Conservation (phyloP, 2,329 filamentous ascomycete species). For the Fusarium sp. region DNA sequence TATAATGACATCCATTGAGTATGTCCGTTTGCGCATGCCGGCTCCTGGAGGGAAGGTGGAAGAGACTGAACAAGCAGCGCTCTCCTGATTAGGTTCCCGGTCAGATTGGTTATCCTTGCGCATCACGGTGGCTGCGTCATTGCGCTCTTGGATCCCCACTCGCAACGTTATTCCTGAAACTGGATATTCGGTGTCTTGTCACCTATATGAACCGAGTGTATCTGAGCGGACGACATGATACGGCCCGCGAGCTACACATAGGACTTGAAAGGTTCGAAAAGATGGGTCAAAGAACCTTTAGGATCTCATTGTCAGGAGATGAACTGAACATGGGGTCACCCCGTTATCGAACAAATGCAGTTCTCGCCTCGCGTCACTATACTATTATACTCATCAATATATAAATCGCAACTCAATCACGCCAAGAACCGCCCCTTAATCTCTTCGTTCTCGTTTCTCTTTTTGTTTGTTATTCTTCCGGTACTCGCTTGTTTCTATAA, state of each 20-base stretch:
- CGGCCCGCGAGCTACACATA: not conserved
- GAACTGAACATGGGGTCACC: not conserved
- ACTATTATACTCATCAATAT: not conserved
- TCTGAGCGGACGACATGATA: not conserved
- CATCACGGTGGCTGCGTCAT: not conserved
- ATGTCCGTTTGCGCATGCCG: not conserved
- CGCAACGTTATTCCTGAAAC: not conserved
- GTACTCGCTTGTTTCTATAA: not conserved
- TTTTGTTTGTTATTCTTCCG: not conserved
- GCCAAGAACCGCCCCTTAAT: not conserved
- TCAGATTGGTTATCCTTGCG: not conserved
- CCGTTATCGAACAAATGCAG: not conserved
- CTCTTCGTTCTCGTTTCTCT: not conserved
- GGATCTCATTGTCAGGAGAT: not conserved
- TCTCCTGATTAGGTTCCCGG: not conserved
- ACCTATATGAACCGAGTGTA: not conserved
- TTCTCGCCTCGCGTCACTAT: not conserved
- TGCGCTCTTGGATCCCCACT: not conserved
- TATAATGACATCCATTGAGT: not conserved
- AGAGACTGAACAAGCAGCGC: not conserved
- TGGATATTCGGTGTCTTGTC: not conserved
- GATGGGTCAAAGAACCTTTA: not conserved
- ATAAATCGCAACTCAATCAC: not conserved
- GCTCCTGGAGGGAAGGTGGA: not conserved
- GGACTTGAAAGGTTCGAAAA: not conserved